Percentiles rank a stretch among this genome's conserved stretches.
phyloP scores from a whole-genome alignment of 2,329 filamentous ascomycete species.

The Trichoderma brevicompactum region DNA sequence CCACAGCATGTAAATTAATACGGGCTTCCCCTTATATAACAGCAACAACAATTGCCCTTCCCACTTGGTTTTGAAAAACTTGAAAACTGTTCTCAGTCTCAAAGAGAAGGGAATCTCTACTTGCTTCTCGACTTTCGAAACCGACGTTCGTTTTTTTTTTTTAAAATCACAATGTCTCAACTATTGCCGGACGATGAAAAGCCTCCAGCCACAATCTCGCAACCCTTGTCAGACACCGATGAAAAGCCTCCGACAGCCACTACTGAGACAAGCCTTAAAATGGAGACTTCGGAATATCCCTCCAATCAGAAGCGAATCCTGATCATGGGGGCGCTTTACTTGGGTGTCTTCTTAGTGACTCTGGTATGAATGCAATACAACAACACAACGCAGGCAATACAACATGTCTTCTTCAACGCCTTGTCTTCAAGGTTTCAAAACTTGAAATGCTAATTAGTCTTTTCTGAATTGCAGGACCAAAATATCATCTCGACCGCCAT shows the following conservation, averaged over 20 bases:
- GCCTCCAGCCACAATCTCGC: neutral
- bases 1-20: neutral
- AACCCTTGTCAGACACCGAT: neutral
- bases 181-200: too few species aligned
- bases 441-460: neutral
- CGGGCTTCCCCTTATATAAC: neutral
- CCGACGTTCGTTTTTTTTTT: too few species aligned
- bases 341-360: slow-evolving; percentile 18
- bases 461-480: neutral
- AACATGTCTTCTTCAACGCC: too few species aligned
- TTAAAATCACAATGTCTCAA: too few species aligned
- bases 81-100: too few species aligned
- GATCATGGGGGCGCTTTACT: slow-evolving; percentile 12
- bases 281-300: slow-evolving; percentile 11
- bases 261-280: neutral
- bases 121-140: too few species aligned
- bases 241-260: slow-evolving; percentile 8
- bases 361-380: neutral
- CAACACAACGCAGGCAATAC: too few species aligned
- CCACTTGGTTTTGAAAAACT: too few species aligned
- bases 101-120: too few species aligned
- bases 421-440: too few species aligned
- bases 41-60: too few species aligned
- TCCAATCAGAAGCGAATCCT: slow-evolving; percentile 21
- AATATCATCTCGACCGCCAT: slow-evolving; percentile 21